Evolutionary conservation across 2,329 filamentous ascomycete genomes (phyloP).

Genomic region (Eutypa lata): DNA sequence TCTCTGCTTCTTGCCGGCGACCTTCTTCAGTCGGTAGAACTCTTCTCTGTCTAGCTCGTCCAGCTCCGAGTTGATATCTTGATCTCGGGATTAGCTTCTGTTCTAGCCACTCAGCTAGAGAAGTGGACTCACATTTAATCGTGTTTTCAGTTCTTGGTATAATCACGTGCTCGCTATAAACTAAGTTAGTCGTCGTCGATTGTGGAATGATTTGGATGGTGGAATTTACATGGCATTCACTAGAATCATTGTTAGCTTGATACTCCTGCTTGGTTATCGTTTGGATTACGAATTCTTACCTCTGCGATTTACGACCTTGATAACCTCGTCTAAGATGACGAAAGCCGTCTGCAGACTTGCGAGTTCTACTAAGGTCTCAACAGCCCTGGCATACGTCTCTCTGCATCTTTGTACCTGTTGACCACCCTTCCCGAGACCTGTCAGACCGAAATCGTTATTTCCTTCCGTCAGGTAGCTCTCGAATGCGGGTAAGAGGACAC

Average conservation of each 20-base stretch:
- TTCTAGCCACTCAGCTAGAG: not conserved
- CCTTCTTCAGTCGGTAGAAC: conserved; percentile 97
- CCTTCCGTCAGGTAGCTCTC: conserved; percentile 87
- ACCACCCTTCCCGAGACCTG: conserved; percentile 91
- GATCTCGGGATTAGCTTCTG: conserved; percentile 9
- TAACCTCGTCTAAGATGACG: conserved; percentile 96
- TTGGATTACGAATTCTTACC: conserved; percentile 46
- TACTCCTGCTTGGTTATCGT: conserved; percentile 17
- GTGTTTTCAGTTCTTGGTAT: conserved; percentile 98
- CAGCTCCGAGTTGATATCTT: conserved; percentile 94
- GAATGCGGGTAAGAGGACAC: conserved; percentile 89
- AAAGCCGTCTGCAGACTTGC: conserved; percentile 97
- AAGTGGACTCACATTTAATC: conserved; percentile 73
- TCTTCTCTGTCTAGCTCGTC: conserved; percentile 97
- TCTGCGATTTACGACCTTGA: conserved; percentile 98
- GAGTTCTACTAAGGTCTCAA: conserved; percentile 92
- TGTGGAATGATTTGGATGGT: not conserved
- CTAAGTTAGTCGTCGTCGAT: conserved; percentile 18
- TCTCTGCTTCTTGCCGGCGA: conserved; percentile 79
- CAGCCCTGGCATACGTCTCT: conserved; percentile 92
- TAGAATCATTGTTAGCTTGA: conserved; percentile 34
- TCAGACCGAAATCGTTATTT: conserved; percentile 93
- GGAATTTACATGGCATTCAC: conserved; percentile 81
- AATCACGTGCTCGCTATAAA: conserved; percentile 77
- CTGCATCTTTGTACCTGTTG: conserved; percentile 94